A percentile compares a stretch with the other conserved stretches of the same genome.
These are phyloP conservation scores for Chaetomium fimeti DNA, from an alignment of 495 filamentous ascomycete genomes.

Conservation along the genomic window DNA sequence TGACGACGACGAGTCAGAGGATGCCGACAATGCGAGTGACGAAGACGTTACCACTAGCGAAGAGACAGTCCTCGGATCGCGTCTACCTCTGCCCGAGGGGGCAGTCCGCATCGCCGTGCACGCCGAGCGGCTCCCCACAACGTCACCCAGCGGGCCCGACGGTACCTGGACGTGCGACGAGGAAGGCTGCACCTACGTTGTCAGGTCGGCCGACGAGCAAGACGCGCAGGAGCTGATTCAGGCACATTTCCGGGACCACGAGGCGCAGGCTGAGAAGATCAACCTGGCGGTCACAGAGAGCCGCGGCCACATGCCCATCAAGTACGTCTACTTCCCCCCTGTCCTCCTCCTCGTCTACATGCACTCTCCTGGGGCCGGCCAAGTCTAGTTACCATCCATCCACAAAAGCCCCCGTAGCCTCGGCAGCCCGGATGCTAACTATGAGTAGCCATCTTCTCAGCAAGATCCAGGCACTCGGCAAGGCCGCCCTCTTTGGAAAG, in stretches of 20 bases:
- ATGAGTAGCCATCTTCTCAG: conserved; percentile 44
- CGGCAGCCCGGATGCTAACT: conserved; percentile 22
- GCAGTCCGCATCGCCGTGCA: conserved; percentile 41
- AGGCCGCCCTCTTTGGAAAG: conserved; percentile 31
- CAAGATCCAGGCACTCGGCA: conserved; percentile 44
- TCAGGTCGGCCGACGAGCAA: conserved; percentile 58
- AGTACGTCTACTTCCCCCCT: conserved; percentile 47
- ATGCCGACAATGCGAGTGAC: conserved; percentile 43
- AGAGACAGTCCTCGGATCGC: conserved; percentile 11
- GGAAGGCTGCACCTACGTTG: conserved; percentile 62
- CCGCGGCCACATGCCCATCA: conserved; percentile 56
- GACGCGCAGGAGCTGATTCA: conserved; percentile 59
- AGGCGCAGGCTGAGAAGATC: conserved; percentile 59
- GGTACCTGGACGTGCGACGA: conserved; percentile 71
- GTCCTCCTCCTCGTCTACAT: conserved; percentile 18
- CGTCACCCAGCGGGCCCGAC: conserved; percentile 52
- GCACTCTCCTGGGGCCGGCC: neutral
- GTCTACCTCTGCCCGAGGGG: conserved; percentile 23
- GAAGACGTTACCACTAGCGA: conserved; percentile 33
- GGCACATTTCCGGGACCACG: conserved; percentile 65
- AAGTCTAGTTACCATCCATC: neutral
- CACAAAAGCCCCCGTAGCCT: neutral
- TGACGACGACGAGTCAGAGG: conserved; percentile 36
- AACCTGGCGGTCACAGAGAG: conserved; percentile 54
- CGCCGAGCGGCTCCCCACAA: conserved; percentile 48